Percentiles rank a stretch among this genome's conserved stretches.
phyloP scores from a whole-genome alignment of 2,329 filamentous ascomycete genomes.

The Neoscytalidium dimidiatum region DNA sequence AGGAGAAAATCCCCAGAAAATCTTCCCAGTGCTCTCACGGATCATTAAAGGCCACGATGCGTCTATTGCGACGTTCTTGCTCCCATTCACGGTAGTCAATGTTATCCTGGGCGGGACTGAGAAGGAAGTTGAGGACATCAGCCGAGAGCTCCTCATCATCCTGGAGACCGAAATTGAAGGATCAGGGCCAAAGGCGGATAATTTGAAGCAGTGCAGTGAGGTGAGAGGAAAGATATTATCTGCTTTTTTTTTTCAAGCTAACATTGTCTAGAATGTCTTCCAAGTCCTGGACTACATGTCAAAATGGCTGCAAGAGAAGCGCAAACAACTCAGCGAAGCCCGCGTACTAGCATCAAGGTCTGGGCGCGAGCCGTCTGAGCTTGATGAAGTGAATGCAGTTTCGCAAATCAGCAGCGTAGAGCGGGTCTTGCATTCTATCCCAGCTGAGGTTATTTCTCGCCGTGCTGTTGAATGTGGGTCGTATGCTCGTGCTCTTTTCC shows the following conservation, averaged over 20 bases:
- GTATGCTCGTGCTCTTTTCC: constrained; percentile 87
- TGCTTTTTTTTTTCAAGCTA: too few relatives aligned
- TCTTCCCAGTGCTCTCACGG: constrained; percentile 80
- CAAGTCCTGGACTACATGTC: constrained; percentile 88
- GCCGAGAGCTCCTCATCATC: constrained; percentile 73
- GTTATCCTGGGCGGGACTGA: constrained; percentile 73
- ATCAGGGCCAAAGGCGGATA: constrained; percentile 66
- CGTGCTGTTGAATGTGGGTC: constrained; percentile 93
- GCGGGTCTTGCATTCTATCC: constrained; percentile 67
- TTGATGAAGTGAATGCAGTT: constrained; percentile 56
- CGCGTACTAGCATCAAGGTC: constrained; percentile 46
- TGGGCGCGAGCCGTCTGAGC: constrained; percentile 45
- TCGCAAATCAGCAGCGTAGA: constrained; percentile 67
- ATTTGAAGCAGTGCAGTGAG: constrained; percentile 83
- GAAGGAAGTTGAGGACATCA: constrained; percentile 64
- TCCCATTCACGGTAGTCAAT: constrained; percentile 86
- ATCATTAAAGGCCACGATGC: constrained; percentile 85
- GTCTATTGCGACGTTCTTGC: constrained; percentile 80
- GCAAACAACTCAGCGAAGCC: constrained; percentile 45
- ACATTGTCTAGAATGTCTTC: constrained; percentile 72
- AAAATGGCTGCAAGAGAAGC: constrained; percentile 84
- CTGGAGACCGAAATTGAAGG: constrained; percentile 63
- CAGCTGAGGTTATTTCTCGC: constrained; percentile 72
- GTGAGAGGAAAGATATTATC: too few relatives aligned
- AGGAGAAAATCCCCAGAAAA: constrained; percentile 69